A percentile compares a stretch with the other conserved stretches of the same genome.
phyloP scores from a whole-genome alignment of 1,139 yeast species.

The Yamadazyma epiphylla region DNA sequence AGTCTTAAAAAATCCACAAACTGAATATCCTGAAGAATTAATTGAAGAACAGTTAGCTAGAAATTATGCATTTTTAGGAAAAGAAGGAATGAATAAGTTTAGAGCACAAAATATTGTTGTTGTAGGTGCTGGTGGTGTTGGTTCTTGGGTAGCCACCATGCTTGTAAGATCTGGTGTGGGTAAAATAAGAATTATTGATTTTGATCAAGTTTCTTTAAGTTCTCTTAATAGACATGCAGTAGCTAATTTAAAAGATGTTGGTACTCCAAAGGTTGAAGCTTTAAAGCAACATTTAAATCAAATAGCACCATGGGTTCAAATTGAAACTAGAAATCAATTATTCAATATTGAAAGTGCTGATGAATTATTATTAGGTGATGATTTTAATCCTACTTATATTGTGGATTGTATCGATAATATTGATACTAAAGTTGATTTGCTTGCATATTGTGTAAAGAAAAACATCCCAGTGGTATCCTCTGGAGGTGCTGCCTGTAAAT shows the following conservation, averaged over 20 bases:
- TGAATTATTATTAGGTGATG: conserved; percentile 51
- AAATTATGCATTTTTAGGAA: conserved; percentile 86
- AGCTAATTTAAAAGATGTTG: conserved; percentile 85
- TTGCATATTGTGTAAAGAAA: conserved; percentile 64
- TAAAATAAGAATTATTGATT: conserved; percentile 75
- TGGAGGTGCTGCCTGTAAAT: conserved; percentile 90
- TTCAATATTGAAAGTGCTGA: conserved; percentile 71
- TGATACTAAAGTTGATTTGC: conserved; percentile 87
- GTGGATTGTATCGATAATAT: conserved; percentile 95
- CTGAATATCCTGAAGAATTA: conserved; percentile 62
- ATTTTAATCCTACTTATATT: conserved; percentile 63
- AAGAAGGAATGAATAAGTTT: conserved; percentile 74
- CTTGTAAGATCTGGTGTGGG: conserved; percentile 87
- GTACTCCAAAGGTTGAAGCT: conserved; percentile 82
- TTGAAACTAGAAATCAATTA: conserved; percentile 72
- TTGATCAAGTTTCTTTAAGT: conserved; percentile 91
- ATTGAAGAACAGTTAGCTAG: conserved; percentile 89
- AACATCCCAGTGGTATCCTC: conserved; percentile 70
- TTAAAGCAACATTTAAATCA: conserved; percentile 57
- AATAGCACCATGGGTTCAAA: conserved; percentile 88
- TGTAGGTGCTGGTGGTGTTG: conserved; percentile 99
- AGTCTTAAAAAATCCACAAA: conserved; percentile 4
- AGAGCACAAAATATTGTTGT: conserved; percentile 74
- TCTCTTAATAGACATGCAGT: conserved; percentile 93
- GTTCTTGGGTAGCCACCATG: conserved; percentile 95